Evolutionary conservation across 1,284 basidiomycete species (phyloP).

Genomic region (Leccinum angustisporum): DNA sequence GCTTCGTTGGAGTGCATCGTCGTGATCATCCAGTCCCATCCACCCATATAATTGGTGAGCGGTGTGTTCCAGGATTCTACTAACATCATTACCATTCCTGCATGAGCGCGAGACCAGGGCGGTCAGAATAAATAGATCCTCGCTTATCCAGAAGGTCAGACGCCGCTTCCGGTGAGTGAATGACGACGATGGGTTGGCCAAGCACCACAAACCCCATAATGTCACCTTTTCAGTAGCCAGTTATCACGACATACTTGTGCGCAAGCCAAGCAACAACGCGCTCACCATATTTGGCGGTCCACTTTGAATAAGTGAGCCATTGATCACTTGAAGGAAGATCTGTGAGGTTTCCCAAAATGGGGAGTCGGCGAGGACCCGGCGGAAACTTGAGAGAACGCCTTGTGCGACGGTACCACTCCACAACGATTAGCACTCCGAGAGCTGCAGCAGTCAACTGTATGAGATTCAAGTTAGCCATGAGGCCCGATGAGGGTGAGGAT

Average conservation of each 20-base stretch:
- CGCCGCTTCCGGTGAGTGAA: conserved; percentile 2
- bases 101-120: conserved; percentile 5
- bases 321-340: conserved; percentile 4
- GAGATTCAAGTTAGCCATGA: neutral
- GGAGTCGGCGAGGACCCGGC: conserved; percentile 5
- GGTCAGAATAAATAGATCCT: conserved; percentile 10
- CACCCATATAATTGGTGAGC: conserved; percentile 5
- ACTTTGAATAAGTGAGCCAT: conserved; percentile 8
- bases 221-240: neutral
- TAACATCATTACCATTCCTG: conserved; percentile 3
- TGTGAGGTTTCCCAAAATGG: conserved; percentile 3
- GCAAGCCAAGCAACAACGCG: neutral
- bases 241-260: neutral
- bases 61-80: neutral
- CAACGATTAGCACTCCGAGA: neutral
- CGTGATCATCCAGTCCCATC: conserved; percentile 11
- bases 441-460: neutral
- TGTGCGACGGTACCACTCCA: conserved; percentile 5
- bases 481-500: neutral
- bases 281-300: conserved; percentile 7
- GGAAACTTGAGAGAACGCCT: conserved; percentile 6
- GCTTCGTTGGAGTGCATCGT: conserved; percentile 2
- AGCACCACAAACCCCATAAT: conserved; percentile 6
- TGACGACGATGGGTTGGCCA: conserved; percentile 9
- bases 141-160: conserved; percentile 8